Evolutionary conservation across 345 rosid genomes (phyloP).

Genomic region (Hibiscus tridactylites): DNA sequence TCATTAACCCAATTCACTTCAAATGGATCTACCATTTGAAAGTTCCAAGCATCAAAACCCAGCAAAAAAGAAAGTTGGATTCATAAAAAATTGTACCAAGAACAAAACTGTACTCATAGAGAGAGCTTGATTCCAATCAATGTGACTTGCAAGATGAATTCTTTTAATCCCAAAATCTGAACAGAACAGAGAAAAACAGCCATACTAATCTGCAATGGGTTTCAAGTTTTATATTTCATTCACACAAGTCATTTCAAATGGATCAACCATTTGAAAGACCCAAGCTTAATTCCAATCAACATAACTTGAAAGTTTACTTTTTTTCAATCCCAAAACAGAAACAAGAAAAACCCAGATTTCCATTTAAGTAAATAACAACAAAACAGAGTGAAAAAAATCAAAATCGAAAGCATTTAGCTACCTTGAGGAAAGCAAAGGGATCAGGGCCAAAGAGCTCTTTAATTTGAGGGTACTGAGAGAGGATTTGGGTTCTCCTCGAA

Average conservation of each 20-base stretch:
- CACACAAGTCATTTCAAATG: no score
- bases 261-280: no score
- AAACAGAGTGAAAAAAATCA: not conserved
- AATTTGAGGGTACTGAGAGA: conserved; percentile 79
- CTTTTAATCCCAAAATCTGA: no score
- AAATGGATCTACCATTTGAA: not conserved
- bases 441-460: conserved; percentile 85
- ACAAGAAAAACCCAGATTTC: not conserved
- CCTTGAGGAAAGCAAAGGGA: conserved; percentile 68
- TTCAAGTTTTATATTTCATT: no score
- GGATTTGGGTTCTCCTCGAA: conserved; percentile 65
- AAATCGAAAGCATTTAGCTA: not conserved
- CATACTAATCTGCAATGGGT: no score
- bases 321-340: not conserved
- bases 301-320: not conserved
- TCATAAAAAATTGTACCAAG: not conserved
- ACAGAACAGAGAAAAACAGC: no score
- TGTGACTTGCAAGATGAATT: not conserved
- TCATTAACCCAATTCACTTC: not conserved
- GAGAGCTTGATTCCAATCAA: not conserved
- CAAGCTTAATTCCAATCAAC: no score
- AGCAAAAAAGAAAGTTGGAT: not conserved
- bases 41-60: not conserved
- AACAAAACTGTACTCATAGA: not conserved
- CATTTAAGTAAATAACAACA: not conserved